Base-by-base conservation (phyloP, 164 flowering plant species). In the Magnolia kwangsiensis region DNA sequence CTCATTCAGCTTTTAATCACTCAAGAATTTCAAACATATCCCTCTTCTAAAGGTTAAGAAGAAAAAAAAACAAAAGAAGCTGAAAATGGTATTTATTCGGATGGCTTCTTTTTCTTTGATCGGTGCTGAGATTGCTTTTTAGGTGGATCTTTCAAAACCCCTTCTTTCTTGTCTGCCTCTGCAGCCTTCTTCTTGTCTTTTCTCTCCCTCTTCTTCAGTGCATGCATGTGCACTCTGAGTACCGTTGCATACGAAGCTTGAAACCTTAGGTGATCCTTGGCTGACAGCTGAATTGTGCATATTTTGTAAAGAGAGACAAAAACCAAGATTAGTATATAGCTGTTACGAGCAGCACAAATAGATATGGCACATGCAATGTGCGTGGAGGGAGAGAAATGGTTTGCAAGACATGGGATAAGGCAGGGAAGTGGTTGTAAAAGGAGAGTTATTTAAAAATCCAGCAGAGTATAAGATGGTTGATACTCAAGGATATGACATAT, bases 161-260 rank as follows among this genome's bases (percentile, higher is more conserved):
- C 81, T 45, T 78, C 79, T 75, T 88, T 90, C 85, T 88, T 88
- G 63, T 88, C 88, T 8, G 75, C 86, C 69, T 84, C 92, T 61
- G 85, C 85, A 71, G 90, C 83, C 79, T 88, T 92, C 63, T 86
- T 87, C 88, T 84, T 89, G 76, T 94, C 98, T 76, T 90, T 94
- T 81, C 97, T 89, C 81, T 91, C 98, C 84, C 97, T 87, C 84
- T 92, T 94, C 85, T 94, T 94, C 19, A 94, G 76, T 20, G 97
- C 87, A 72, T 88, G 85, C 98, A 94, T 92, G 81, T 88, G 97
- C 21, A 97, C 97, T 83, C 89, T 94, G 13, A 94, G 85, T 61
- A 94, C 86, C 4, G 97, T 92, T 0, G 95, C 93, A 81, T 94
- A 94, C 10, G 97, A 92, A 77, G 97, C 92, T 84, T 94, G 98